Conservation (phyloP, 169 alveolate species). For the Babesia bigemina region DNA sequence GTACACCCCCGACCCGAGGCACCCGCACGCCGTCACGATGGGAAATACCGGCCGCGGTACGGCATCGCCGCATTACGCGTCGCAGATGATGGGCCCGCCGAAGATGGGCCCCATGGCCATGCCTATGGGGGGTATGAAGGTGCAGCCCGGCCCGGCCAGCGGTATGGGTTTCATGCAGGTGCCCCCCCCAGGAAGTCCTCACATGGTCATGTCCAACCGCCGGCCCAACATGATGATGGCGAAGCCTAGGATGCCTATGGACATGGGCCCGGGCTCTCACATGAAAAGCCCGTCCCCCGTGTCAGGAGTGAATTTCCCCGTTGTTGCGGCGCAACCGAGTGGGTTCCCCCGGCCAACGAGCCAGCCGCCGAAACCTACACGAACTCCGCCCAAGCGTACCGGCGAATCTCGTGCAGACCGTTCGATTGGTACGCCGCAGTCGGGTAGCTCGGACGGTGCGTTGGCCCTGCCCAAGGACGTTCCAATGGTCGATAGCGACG, state of each 20-base stretch:
- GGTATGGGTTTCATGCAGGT: constrained; percentile 4
- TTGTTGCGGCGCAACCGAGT: not conserved
- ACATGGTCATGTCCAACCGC: constrained; percentile 2
- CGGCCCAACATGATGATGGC: not conserved
- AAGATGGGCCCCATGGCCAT: not conserved
- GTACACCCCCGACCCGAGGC: not conserved
- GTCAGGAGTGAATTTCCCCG: not conserved
- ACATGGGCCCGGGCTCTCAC: not conserved
- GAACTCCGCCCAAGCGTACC: constrained; percentile 7
- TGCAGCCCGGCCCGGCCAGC: constrained; percentile 15
- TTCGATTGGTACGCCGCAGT: not conserved
- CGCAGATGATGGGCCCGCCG: constrained; percentile 21
- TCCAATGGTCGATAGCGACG: not conserved
- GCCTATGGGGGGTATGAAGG: constrained; percentile 10
- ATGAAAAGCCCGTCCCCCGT: constrained; percentile 7
- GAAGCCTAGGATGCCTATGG: not conserved
- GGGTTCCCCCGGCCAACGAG: not conserved
- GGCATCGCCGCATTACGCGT: not conserved
- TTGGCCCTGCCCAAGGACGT: not conserved
- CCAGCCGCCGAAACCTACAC: not conserved
- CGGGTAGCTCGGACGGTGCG: not conserved
- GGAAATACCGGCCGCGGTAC: not conserved
- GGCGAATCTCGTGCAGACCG: not conserved
- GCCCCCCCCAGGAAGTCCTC: not conserved
- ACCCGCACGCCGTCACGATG: constrained; percentile 5